phyloP scores from a whole-genome alignment of 176 grass and related monocot species.

The Areca catechu region DNA sequence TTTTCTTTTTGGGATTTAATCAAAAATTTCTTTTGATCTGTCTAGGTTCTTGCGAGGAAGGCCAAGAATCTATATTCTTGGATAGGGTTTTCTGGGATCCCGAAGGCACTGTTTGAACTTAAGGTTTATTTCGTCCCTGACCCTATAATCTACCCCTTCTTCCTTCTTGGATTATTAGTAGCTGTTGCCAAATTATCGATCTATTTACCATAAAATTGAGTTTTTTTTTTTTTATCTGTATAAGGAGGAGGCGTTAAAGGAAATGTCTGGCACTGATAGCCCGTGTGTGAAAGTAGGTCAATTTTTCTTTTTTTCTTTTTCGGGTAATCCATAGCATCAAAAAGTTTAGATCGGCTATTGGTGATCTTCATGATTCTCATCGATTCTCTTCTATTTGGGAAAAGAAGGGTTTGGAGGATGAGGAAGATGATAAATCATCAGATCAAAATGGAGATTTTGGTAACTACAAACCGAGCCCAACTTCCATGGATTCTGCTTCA shows the following conservation, averaged over 20 bases:
- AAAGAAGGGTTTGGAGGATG: slow-evolving; percentile 46
- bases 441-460: slow-evolving; percentile 41
- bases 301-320: too few species aligned
- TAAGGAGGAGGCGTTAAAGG: slow-evolving; percentile 45
- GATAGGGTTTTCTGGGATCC: slow-evolving; percentile 75
- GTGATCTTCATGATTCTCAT: too few species aligned
- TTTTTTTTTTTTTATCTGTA: slow-evolving; percentile 1
- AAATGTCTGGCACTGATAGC: slow-evolving; percentile 29
- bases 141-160: not conserved
- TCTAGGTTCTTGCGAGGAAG: slow-evolving; percentile 68
- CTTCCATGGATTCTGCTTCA: slow-evolving; percentile 12
- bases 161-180: not conserved
- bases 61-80: slow-evolving; percentile 76
- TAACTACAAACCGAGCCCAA: slow-evolving; percentile 35
- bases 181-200: not conserved
- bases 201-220: not conserved
- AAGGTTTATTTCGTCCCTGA: slow-evolving; percentile 34
- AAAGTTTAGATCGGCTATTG: too few species aligned
- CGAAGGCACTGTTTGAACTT: slow-evolving; percentile 50
- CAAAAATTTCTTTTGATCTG: too few species aligned
- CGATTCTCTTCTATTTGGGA: not conserved
- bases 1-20: too few species aligned
- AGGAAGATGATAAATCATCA: slow-evolving; percentile 47
- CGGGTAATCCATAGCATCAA: too few species aligned
- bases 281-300: slow-evolving; percentile 29